Base-by-base conservation (phyloP, 2,329 filamentous ascomycete species). In the Talaromyces sp. region DNA sequence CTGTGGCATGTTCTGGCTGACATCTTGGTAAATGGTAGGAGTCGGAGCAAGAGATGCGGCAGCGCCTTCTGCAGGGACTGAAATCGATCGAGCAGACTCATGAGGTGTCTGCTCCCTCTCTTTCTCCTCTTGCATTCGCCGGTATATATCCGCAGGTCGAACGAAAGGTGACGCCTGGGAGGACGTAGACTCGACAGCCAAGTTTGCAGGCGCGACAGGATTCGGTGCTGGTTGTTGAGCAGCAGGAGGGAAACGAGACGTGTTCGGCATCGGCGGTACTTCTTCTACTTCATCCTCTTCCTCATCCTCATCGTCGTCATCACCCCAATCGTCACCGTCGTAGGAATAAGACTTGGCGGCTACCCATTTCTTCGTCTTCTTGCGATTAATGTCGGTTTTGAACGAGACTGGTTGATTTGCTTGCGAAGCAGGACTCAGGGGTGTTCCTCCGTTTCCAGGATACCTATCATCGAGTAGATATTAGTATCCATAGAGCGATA, bases 331-430 rank as follows among this genome's bases (percentile, higher is more conserved):
- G 70, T 96, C 92, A 66, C 93, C 93, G 70, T 93, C 93, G 72
- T 98, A 98, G 72, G 86, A 90, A 69, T 90, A 88, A 63, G 86
- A 83, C 76, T 93, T 93, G 39, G 93, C 93, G 71, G 96, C 89
- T 40, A 93, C 89, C 93, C 93, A 98, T 84, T 96, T 96, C 77
- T 88, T 90, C 61, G 93, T 97, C 79, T 96, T 96, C 62, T 87
- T 85, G 65, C 93, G 88, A 77, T 91, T 93, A 56, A 97, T 88
- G 74, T 96, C 96, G 58, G 92, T 86, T 74, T 90, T 89, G 78
- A 93, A 96, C 28, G 83, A 84, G 31, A 84, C 76, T 28, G 81
- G 78, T 60, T 81, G 80, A 40, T 71, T 73, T 40, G 71, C 67
- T 40, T 67, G 62, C 23, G 68, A 67, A 46, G 66, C 67, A 9